Evolutionary conservation across 148 eudicot genomes (phyloP).

Genomic region (Beta vulgaris): DNA sequence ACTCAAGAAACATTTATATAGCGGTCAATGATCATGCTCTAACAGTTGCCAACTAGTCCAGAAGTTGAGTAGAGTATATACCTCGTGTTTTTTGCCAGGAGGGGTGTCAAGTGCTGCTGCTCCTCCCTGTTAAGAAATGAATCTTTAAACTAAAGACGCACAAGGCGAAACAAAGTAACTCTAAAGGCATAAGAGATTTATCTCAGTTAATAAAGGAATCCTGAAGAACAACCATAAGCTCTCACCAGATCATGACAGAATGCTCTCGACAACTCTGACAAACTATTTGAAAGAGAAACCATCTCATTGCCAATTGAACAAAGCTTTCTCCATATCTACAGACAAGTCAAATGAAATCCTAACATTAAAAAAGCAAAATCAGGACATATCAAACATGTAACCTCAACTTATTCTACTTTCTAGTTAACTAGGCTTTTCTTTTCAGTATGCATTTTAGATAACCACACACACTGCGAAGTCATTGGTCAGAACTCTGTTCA

Average conservation of each 20-base stretch:
- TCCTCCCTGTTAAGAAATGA: constrained; percentile 23
- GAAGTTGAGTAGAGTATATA: constrained; percentile 2
- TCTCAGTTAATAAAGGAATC: background rate
- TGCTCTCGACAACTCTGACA: constrained; percentile 54
- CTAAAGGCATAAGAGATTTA: background rate
- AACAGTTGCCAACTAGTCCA: background rate
- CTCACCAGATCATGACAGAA: constrained; percentile 56
- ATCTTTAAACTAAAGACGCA: background rate
- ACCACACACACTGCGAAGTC: background rate
- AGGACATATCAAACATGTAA: background rate
- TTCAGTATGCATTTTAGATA: background rate
- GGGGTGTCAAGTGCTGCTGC: constrained; percentile 24
- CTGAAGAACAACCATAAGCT: background rate
- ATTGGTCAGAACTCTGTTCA: background rate
- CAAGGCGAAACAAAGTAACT: background rate
- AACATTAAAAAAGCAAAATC: background rate
- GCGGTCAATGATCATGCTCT: background rate
- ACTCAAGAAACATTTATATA: background rate
- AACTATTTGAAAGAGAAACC: constrained; percentile 62
- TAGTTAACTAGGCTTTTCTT: background rate
- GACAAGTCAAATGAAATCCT: background rate
- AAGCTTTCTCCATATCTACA: constrained; percentile 73
- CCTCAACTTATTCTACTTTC: background rate
- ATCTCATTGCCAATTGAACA: constrained; percentile 65
- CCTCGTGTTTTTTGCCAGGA: constrained; percentile 27